Base-by-base conservation (phyloP, 768 basidiomycete genomes). In the Leccinum subgranulosum region DNA sequence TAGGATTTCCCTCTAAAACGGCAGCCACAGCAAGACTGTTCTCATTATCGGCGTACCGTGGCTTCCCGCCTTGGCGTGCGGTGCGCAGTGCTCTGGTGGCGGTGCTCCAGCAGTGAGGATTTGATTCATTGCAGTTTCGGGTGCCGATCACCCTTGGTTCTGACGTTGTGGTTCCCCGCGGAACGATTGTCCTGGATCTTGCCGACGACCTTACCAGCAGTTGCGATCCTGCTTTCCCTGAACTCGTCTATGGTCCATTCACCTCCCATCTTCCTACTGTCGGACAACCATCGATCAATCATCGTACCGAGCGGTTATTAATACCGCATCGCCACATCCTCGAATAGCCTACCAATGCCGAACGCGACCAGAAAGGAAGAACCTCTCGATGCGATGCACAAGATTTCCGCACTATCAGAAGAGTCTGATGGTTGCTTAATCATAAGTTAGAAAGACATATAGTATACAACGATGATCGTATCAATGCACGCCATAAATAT, bases 1-100 rank as follows among this genome's bases (percentile, higher is more conserved):
- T n/a, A 43, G 53, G 49, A 53, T 60, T 14, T 68, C 68, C 14
- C 43, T 61, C 21, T 19, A 57, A 15, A 36, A 9, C 17, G 19
- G n/a, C n/a, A 6, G 41, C 10, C 41, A 41, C n/a, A 41, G 60
- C 53, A 60, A 61, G 52, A 64, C 67, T 17, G 17, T 70, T 21
- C 51, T 68, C 51, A 54, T 70, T 28, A 53, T 66, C 15, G 69
- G 69, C 33, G 51, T 36, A 6, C 62, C 67, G 3, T 64, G 64
- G 51, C 31, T 51, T 3, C 58, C 57, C 2, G 17, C 8, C 28
- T 17, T 12, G 21, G 39, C 39, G n/a, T 57, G 56, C 39, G 48
- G 47, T 23, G 45, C 53, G 48, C 64, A 66, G 54, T 43, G 49
- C 46, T 49, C 34, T 33, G 49, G 41, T 19, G 41, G 41, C 36